These are phyloP conservation scores for Septoria linicola DNA, from an alignment of 2,329 filamentous ascomycete species.

Conservation along the genomic window DNA sequence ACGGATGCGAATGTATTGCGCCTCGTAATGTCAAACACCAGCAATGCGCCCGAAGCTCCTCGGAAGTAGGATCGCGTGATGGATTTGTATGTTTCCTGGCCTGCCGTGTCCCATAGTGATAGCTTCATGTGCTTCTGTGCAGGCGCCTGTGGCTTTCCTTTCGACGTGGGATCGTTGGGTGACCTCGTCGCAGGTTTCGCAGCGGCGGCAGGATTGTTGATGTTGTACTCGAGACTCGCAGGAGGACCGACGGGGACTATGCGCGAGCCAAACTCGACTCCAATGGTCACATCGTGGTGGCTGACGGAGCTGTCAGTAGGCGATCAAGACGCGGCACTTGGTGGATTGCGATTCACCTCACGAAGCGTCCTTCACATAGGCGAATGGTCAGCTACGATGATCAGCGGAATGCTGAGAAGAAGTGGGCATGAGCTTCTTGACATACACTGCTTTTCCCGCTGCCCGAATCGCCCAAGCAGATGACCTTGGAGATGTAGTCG, in stretches of 20 bases:
- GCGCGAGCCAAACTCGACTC: conserved; percentile 91
- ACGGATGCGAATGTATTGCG: conserved; percentile 82
- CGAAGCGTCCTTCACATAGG: conserved; percentile 94
- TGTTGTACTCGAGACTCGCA: conserved; percentile 59
- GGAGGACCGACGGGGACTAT: conserved; percentile 89
- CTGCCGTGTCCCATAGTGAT: conserved; percentile 91
- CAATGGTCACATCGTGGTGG: conserved; percentile 95
- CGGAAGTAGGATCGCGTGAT: conserved; percentile 94
- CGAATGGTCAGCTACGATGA: conserved; percentile 73
- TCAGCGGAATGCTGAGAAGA: conserved; percentile 30
- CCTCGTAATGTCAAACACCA: conserved; percentile 93
- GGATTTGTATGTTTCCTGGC: conserved; percentile 95
- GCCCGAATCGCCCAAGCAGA: conserved; percentile 94
- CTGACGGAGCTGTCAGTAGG: conserved; percentile 40
- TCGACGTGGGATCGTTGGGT: conserved; percentile 34
- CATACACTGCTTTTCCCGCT: conserved; percentile 82
- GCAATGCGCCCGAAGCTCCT: conserved; percentile 71
- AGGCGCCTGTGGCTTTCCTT: conserved; percentile 39
- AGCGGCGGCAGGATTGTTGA: conserved; percentile 50
- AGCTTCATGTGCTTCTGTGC: conserved; percentile 83
- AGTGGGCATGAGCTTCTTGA: conserved; percentile 4
- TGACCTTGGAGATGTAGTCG: conserved; percentile 99
- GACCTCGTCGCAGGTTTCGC: conserved; percentile 20
- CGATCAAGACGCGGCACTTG: too few relatives aligned
- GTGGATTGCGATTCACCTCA: conserved; percentile 35